Evolutionary conservation across 257 asterid species (phyloP).

Genomic region (Petrea volubilis): DNA sequence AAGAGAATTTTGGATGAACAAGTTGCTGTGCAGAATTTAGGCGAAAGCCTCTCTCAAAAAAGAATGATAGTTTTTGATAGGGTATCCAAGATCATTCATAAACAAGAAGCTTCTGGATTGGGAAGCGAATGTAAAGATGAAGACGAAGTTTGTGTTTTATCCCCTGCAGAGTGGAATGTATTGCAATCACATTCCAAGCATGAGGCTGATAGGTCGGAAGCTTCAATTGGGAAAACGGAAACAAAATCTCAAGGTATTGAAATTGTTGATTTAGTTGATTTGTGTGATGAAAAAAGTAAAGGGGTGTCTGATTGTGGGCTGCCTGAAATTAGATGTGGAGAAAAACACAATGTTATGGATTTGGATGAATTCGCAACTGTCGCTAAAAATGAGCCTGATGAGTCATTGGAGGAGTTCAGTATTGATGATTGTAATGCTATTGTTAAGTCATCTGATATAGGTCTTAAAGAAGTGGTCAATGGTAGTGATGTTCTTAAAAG

Average conservation of each 20-base stretch:
- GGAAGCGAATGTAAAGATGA: conserved; percentile 10
- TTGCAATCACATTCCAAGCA: neutral
- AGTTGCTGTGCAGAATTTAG: neutral
- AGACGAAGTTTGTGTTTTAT: conserved; percentile 13
- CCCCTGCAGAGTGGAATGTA: conserved; percentile 16
- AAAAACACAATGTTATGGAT: neutral
- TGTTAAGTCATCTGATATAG: neutral
- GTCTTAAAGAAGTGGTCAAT: neutral
- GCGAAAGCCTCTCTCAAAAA: conserved; percentile 1
- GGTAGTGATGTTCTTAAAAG: neutral
- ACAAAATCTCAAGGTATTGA: neutral
- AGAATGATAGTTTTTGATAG: neutral
- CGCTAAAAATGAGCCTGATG: neutral
- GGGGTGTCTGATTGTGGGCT: neutral
- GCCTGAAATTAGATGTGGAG: neutral
- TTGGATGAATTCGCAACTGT: neutral
- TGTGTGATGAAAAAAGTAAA: neutral
- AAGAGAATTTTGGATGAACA: neutral
- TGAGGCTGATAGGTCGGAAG: neutral
- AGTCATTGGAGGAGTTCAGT: neutral
- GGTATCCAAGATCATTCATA: neutral
- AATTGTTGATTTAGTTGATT: neutral
- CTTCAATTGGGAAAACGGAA: neutral
- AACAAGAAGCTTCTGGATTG: neutral
- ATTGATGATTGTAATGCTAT: neutral